Conservation (phyloP, 768 basidiomycete genomes). For the Collybia nuda region DNA sequence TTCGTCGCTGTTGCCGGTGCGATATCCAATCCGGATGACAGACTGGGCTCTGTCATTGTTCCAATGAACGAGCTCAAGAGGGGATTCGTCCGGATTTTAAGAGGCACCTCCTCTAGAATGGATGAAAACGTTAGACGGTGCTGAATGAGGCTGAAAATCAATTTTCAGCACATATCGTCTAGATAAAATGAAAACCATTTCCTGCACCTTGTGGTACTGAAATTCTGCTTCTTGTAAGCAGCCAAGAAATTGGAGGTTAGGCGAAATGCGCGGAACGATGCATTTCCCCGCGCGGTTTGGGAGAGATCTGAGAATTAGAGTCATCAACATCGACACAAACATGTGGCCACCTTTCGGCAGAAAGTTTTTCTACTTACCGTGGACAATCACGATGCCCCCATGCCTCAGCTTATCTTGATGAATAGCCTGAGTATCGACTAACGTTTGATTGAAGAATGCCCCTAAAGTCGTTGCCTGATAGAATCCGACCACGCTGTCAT, state of each 20-base stretch:
- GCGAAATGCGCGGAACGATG: conserved; percentile 87
- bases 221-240: conserved; percentile 80
- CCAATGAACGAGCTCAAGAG: conserved; percentile 79
- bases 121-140: conserved; percentile 84
- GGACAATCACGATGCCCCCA: conserved; percentile 82
- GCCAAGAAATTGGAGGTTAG: conserved; percentile 78
- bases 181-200: conserved; percentile 2
- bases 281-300: conserved; percentile 77
- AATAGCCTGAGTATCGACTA: conserved; percentile 81
- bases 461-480: conserved; percentile 89
- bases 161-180: conserved; percentile 16
- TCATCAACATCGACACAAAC: neutral
- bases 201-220: conserved; percentile 79
- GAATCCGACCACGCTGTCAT: conserved; percentile 91
- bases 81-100: conserved; percentile 81
- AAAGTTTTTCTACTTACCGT: conserved; percentile 50
- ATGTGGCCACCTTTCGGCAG: too few species aligned
- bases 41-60: conserved; percentile 51
- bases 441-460: conserved; percentile 78
- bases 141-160: conserved; percentile 59
- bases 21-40: conserved; percentile 34
- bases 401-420: conserved; percentile 85
- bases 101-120: conserved; percentile 82
- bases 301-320: conserved; percentile 57
- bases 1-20: conserved; percentile 36